Percentiles rank a stretch among this genome's conserved stretches.
These are phyloP conservation scores for Acidomyces sp. DNA, from an alignment of 495 filamentous ascomycete species.

Conservation along the genomic window DNA sequence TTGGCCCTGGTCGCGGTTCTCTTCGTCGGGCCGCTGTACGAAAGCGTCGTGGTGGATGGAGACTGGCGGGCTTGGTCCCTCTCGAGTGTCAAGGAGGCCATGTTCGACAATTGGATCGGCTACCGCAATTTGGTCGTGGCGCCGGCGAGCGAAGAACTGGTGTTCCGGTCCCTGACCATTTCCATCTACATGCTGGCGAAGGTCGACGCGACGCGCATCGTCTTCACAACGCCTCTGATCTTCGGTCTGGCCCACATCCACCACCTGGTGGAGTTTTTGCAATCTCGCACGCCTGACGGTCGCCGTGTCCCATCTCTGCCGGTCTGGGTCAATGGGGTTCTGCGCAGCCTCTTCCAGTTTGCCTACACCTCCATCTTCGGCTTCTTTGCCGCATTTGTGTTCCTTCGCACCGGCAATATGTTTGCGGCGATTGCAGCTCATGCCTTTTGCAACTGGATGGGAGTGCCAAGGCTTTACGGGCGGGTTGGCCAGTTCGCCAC, in stretches of 20 bases:
- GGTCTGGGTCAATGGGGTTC: conserved; percentile 41
- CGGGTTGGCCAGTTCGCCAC: conserved; percentile 48
- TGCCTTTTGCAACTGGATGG: conserved; percentile 85
- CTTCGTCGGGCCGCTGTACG: conserved; percentile 75
- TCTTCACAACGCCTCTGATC: conserved; percentile 73
- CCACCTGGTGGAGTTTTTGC: conserved; percentile 81
- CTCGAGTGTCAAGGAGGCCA: conserved; percentile 15
- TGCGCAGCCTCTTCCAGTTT: conserved; percentile 72
- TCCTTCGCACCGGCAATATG: conserved; percentile 70
- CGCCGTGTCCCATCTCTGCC: conserved; percentile 63
- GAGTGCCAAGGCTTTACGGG: conserved; percentile 78
- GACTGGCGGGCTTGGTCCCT: conserved; percentile 54
- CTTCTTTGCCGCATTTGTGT: conserved; percentile 84
- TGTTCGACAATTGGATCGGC: conserved; percentile 35
- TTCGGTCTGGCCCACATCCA: conserved; percentile 94
- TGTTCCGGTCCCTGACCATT: conserved; percentile 77
- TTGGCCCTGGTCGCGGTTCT: conserved; percentile 62
- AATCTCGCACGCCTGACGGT: conserved; percentile 8
- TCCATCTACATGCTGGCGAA: conserved; percentile 69
- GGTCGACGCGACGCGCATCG: conserved; percentile 29
- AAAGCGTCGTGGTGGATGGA: conserved; percentile 55
- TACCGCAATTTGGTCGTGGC: conserved; percentile 51
- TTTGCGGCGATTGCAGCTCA: conserved; percentile 61
- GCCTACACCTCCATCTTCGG: conserved; percentile 90
- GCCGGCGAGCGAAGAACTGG: conserved; percentile 81